Conservation (phyloP, 2,329 filamentous ascomycete genomes). For the Pestalotiopsis sp. region DNA sequence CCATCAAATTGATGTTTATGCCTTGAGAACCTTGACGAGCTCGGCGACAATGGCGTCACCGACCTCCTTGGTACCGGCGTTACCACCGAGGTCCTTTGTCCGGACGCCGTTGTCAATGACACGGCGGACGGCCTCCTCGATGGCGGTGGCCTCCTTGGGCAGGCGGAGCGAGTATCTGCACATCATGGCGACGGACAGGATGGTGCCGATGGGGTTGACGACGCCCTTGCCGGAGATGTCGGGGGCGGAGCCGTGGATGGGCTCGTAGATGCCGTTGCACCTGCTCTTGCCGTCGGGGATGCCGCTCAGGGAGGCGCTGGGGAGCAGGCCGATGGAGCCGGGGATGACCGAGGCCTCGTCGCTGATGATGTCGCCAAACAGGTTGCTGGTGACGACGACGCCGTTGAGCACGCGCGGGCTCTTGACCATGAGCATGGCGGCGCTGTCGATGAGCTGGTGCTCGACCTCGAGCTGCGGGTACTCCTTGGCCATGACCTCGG, state of each 20-base stretch:
- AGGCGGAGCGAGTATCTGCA: slow-evolving; percentile 88
- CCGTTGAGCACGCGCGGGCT: slow-evolving; percentile 87
- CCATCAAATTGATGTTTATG: slow-evolving; percentile 7
- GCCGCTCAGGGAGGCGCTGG: slow-evolving; percentile 83
- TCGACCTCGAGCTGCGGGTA: slow-evolving; percentile 84
- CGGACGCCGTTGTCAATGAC: slow-evolving; percentile 79
- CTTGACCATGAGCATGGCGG: slow-evolving; percentile 98
- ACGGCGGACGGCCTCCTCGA: slow-evolving; percentile 80
- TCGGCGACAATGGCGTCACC: slow-evolving; percentile 78
- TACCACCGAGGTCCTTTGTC: slow-evolving; percentile 86
- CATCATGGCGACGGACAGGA: slow-evolving; percentile 95
- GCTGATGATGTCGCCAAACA: slow-evolving; percentile 95
- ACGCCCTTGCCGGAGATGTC: slow-evolving; percentile 92
- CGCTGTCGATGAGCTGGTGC: slow-evolving; percentile 92
- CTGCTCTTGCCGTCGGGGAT: slow-evolving; percentile 83
- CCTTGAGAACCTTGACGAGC: slow-evolving; percentile 69
- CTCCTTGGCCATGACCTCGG: slow-evolving; percentile 83
- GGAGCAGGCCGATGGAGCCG: slow-evolving; percentile 84
- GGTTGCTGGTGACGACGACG: slow-evolving; percentile 87
- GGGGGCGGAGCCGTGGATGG: slow-evolving; percentile 92
- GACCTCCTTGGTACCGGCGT: slow-evolving; percentile 72
- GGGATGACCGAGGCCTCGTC: slow-evolving; percentile 96
- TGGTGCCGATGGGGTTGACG: slow-evolving; percentile 89
- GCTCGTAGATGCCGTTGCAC: slow-evolving; percentile 96
- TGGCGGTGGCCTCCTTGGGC: slow-evolving; percentile 73